A percentile compares a stretch with the other conserved stretches of the same genome.
Conservation (phyloP, 495 filamentous ascomycete species). For the Sporormia fimetaria region DNA sequence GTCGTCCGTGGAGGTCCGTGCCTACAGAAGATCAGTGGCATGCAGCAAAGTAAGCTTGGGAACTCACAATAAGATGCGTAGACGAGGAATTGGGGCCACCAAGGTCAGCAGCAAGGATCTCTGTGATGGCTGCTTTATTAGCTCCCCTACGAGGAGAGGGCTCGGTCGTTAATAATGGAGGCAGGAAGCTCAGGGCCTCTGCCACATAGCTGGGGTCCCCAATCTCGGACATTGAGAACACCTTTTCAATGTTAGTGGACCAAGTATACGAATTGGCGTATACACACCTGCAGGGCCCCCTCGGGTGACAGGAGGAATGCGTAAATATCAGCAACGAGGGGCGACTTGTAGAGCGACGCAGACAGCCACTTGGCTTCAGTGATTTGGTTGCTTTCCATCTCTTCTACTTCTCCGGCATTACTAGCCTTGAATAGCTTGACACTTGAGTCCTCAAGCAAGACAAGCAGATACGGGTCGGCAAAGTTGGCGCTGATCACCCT, state of each 20-base stretch:
- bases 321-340: constrained; percentile 38
- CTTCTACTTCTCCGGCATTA: constrained; percentile 73
- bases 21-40: constrained; percentile 35
- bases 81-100: constrained; percentile 58
- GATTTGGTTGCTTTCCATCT: constrained; percentile 52
- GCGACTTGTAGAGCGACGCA: constrained; percentile 63
- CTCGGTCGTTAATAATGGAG: constrained; percentile 61
- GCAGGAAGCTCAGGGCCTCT: constrained; percentile 65
- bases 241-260: no score
- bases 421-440: constrained; percentile 65
- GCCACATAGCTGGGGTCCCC: constrained; percentile 49
- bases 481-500: constrained; percentile 72
- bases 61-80: constrained; percentile 69
- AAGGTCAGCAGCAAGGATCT: constrained; percentile 72
- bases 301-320: constrained; percentile 62
- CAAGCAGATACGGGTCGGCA: constrained; percentile 73
- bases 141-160: constrained; percentile 55
- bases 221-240: constrained; percentile 54
- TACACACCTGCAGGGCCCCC: constrained; percentile 61
- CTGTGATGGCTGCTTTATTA: constrained; percentile 57
- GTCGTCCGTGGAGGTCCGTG: constrained; percentile 69
- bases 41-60: not conserved
- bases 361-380: constrained; percentile 58
- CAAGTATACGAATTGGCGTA: not conserved
- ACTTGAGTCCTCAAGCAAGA: constrained; percentile 72